Conservation (phyloP, 1,284 basidiomycete species). For the Earliella scabrosa region DNA sequence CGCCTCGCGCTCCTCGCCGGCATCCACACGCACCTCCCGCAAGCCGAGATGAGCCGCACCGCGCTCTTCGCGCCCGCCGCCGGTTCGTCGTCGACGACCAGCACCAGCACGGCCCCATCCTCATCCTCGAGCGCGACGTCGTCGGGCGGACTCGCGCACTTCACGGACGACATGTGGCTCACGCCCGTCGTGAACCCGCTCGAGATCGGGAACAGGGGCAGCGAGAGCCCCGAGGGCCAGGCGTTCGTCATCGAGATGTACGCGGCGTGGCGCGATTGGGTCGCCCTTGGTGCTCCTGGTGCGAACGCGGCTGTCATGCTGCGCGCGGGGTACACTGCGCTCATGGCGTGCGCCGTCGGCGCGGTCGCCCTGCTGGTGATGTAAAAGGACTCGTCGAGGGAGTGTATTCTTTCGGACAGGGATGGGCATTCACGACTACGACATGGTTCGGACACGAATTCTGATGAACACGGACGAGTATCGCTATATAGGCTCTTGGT, state of each 20-base stretch:
- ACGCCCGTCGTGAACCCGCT: constrained; percentile 58
- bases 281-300: constrained; percentile 40
- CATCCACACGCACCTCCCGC: constrained; percentile 52
- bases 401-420: too few species aligned
- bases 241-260: constrained; percentile 60
- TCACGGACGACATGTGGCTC: constrained; percentile 57
- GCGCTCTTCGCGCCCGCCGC: constrained; percentile 45
- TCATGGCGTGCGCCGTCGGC: not conserved
- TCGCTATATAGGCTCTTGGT: too few species aligned
- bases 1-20: constrained; percentile 60
- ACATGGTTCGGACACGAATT: not conserved
- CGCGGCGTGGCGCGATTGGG: constrained; percentile 56
- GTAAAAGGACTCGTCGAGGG: too few species aligned
- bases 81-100: constrained; percentile 11
- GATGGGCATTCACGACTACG: not conserved
- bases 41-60: constrained; percentile 60
- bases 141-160: constrained; percentile 53
- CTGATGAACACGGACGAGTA: too few species aligned
- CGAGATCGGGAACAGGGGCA: constrained; percentile 41
- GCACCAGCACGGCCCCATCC: constrained; percentile 3
- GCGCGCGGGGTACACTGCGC: not conserved
- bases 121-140: constrained; percentile 11
- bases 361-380: not conserved
- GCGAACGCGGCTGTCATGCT: constrained; percentile 26
- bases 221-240: constrained; percentile 55